Evolutionary conservation across 2,329 filamentous ascomycete species (phyloP).

Genomic region (Keithomyces neogunnii): DNA sequence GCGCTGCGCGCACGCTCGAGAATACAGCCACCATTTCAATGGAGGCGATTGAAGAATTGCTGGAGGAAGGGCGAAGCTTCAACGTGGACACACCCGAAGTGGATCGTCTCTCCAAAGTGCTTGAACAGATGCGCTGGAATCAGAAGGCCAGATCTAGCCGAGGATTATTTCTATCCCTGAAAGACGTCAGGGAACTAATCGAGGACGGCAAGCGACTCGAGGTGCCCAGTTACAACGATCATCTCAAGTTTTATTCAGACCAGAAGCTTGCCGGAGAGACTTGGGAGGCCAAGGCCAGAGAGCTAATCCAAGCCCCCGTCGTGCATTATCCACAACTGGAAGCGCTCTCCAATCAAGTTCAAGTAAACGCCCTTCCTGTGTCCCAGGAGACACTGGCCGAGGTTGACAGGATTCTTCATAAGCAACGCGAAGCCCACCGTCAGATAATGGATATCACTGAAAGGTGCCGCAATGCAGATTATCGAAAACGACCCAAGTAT

Average conservation of each 20-base stretch:
- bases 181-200: conserved; percentile 73
- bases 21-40: conserved; percentile 56
- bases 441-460: conserved; percentile 78
- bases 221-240: conserved; percentile 72
- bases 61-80: conserved; percentile 83
- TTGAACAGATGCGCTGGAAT: conserved; percentile 85
- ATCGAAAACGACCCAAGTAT: conserved; percentile 76
- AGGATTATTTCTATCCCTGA: conserved; percentile 59
- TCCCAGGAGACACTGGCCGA: conserved; percentile 69
- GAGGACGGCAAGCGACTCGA: conserved; percentile 68
- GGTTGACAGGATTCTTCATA: conserved; percentile 88
- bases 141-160: conserved; percentile 62
- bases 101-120: conserved; percentile 67
- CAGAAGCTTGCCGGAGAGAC: conserved; percentile 68
- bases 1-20: conserved; percentile 61
- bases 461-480: conserved; percentile 65
- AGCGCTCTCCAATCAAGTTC: conserved; percentile 76
- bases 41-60: conserved; percentile 75
- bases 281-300: conserved; percentile 90
- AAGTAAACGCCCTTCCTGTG: conserved; percentile 63
- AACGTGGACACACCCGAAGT: conserved; percentile 89
- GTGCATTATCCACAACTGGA: conserved; percentile 94
- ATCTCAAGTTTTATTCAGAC: conserved; percentile 66
- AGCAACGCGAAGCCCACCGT: conserved; percentile 88
- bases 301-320: conserved; percentile 83